These are phyloP conservation scores for Aspergillus homomorphus DNA, from an alignment of 495 filamentous ascomycete species.

Conservation along the genomic window DNA sequence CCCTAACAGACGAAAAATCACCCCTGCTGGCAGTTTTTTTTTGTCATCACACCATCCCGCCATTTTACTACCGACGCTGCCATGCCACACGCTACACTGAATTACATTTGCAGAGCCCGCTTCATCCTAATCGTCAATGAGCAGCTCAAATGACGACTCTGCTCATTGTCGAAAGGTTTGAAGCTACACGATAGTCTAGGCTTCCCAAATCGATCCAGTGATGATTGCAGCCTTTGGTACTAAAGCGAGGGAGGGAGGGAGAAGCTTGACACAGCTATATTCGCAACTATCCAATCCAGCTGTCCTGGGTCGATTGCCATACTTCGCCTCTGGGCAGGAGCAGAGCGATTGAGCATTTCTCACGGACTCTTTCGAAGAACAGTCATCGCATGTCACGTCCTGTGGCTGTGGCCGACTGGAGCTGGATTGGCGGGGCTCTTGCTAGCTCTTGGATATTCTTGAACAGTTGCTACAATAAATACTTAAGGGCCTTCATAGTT, in stretches of 20 bases:
- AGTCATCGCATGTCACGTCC: conserved; percentile 44
- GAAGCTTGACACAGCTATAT: neutral
- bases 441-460: conserved; percentile 9
- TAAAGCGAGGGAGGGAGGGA: no score
- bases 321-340: conserved; percentile 8
- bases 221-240: no score
- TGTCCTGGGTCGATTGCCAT: conserved; percentile 31
- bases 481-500: conserved; percentile 52
- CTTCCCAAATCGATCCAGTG: no score
- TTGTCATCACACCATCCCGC: no score
- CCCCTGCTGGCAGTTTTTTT: neutral
- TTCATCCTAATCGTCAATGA: no score
- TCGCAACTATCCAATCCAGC: conserved; percentile 43
- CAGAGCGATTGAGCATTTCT: conserved; percentile 11
- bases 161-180: no score
- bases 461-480: conserved; percentile 42
- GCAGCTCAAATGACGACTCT: no score
- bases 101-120: no score
- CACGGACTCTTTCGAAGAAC: conserved; percentile 42
- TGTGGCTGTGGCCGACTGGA: conserved; percentile 48
- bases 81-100: no score
- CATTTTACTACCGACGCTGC: no score
- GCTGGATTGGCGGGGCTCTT: conserved; percentile 36
- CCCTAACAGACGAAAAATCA: neutral
- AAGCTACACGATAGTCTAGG: no score